Evolutionary conservation across 2,329 filamentous ascomycete species (phyloP).

Genomic region (Penicillium fuscoglaucum): DNA sequence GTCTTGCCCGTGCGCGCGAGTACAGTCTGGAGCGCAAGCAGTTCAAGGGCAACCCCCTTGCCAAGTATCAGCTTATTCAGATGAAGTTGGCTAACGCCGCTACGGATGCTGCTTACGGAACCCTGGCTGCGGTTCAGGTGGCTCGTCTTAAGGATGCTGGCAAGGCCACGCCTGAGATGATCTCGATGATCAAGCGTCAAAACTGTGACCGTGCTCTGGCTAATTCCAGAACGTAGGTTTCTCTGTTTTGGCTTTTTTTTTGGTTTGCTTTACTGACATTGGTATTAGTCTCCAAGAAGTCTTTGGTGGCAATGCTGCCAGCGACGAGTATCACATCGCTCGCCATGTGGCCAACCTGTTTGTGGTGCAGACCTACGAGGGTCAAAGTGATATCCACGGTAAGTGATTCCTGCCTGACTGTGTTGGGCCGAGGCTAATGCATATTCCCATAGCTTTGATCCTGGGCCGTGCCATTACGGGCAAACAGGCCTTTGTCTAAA

Average conservation of each 20-base stretch:
- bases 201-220: constrained; percentile 89
- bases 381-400: constrained; percentile 97
- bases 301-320: constrained; percentile 97
- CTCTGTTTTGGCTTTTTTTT: not conserved
- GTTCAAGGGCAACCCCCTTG: constrained; percentile 93
- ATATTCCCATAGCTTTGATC: constrained; percentile 60
- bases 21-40: constrained; percentile 94
- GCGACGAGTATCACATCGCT: constrained; percentile 93
- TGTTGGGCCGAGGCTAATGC: constrained; percentile 45
- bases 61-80: constrained; percentile 94
- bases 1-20: constrained; percentile 72
- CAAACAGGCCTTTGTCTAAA: constrained; percentile 74
- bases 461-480: constrained; percentile 69
- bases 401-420: constrained; percentile 48
- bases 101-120: constrained; percentile 88
- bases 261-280: constrained; percentile 14
- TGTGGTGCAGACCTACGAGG: constrained; percentile 97
- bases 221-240: constrained; percentile 66
- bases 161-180: constrained; percentile 89
- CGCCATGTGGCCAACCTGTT: constrained; percentile 95
- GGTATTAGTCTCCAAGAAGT: constrained; percentile 75
- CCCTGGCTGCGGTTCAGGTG: constrained; percentile 86
- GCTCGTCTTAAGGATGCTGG: constrained; percentile 90
- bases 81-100: constrained; percentile 94
- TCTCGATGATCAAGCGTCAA: constrained; percentile 92